Evolutionary conservation across 768 basidiomycete genomes (phyloP).

Genomic region (Serendipita sp.): DNA sequence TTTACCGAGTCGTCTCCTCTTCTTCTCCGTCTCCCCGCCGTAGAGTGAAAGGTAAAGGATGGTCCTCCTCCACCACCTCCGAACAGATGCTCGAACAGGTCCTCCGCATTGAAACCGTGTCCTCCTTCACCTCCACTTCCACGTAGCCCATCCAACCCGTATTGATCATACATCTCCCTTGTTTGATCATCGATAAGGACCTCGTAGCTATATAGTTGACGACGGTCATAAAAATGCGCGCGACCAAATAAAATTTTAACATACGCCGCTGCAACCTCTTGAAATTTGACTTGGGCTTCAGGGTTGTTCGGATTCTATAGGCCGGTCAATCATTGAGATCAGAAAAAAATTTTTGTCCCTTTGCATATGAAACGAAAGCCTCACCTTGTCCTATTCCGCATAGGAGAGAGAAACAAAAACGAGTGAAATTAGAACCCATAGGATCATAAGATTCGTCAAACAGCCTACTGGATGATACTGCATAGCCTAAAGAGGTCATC

Average conservation of each 20-base stretch:
- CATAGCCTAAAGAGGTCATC: conserved; percentile 41
- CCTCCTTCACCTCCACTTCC: conserved; percentile 27
- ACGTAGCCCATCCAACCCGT: conserved; percentile 54
- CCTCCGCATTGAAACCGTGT: conserved; percentile 35
- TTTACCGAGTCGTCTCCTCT: conserved; percentile 62
- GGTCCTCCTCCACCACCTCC: conserved; percentile 21
- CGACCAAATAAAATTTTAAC: conserved; percentile 20
- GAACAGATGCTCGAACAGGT: conserved; percentile 67
- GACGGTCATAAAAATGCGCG: no score
- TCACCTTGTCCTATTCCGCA: conserved; percentile 48
- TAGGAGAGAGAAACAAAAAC: conserved; percentile 1
- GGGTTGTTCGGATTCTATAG: conserved; percentile 77
- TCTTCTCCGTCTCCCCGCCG: conserved; percentile 28
- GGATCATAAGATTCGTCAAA: not conserved
- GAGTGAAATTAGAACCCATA: not conserved
- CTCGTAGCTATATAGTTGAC: conserved; percentile 65
- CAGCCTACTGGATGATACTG: conserved; percentile 68
- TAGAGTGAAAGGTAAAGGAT: conserved; percentile 27
- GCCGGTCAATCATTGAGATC: not conserved
- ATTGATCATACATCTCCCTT: conserved; percentile 55
- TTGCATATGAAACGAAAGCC: conserved; percentile 7
- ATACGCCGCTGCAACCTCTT: conserved; percentile 78
- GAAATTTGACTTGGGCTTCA: conserved; percentile 65
- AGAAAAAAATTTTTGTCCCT: not conserved
- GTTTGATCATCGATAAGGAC: conserved; percentile 55